Conservation (phyloP, 805 yeast species). For the Torulaspora delbrueckii region DNA sequence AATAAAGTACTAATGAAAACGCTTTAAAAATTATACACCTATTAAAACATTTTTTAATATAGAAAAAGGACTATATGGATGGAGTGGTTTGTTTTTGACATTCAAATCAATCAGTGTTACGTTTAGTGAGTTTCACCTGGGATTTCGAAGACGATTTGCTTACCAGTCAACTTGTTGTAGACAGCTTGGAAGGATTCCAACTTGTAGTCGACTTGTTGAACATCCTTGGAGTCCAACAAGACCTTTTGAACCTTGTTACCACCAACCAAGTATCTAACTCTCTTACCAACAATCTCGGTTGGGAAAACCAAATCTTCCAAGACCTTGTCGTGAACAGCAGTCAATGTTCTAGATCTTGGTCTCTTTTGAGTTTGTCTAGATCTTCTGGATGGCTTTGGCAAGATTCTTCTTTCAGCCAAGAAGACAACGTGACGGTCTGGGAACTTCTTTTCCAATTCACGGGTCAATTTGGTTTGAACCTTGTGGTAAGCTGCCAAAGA, state of each 20-base stretch:
- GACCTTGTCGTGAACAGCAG: conserved; percentile 97
- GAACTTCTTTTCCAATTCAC: conserved; percentile 99
- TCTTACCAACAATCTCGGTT: conserved; percentile 98
- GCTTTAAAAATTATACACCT: conserved; percentile 30
- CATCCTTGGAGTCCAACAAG: conserved; percentile 95
- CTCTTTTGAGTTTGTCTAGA: conserved; percentile 95
- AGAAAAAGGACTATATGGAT: conserved; percentile 12
- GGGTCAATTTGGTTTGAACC: conserved; percentile 95
- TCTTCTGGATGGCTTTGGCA: conserved; percentile 97
- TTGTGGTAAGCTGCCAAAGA: conserved; percentile 88
- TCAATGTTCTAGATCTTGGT: conserved; percentile 99
- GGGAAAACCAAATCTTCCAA: conserved; percentile 99
- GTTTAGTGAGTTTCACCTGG: conserved; percentile 45
- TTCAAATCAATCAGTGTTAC: conserved; percentile 6
- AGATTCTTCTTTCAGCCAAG: conserved; percentile 99
- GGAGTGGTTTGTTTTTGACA: conserved; percentile 6
- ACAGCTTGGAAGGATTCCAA: conserved; percentile 98
- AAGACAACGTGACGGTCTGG: conserved; percentile 99
- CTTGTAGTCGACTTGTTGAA: conserved; percentile 95
- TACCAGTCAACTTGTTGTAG: conserved; percentile 98
- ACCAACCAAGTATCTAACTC: conserved; percentile 98
- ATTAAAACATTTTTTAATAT: conserved; percentile 23
- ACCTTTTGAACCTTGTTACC: conserved; percentile 98
- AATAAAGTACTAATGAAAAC: conserved; percentile 17
- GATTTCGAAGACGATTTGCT: conserved; percentile 98